These are phyloP conservation scores for Jacaranda copaia DNA, from an alignment of 257 asterid genomes.

Conservation along the genomic window DNA sequence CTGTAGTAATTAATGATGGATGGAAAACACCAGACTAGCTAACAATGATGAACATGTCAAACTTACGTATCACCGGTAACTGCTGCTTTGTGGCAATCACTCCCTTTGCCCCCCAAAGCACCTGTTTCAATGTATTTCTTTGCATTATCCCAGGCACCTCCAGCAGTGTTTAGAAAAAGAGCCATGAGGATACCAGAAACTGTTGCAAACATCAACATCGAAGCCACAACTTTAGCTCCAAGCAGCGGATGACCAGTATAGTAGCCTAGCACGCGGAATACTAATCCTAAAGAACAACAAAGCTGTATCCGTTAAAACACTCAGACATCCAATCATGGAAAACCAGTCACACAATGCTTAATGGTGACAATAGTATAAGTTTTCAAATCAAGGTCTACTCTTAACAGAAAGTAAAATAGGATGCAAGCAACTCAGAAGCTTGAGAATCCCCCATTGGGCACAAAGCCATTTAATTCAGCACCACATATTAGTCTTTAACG, in stretches of 20 bases:
- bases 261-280: conserved; percentile 87
- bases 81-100: conserved; percentile 97
- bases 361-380: neutral
- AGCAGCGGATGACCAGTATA: conserved; percentile 94
- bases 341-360: neutral
- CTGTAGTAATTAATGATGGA: neutral
- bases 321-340: conserved; percentile 7
- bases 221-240: conserved; percentile 97
- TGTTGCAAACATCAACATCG: conserved; percentile 98
- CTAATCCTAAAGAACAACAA: conserved; percentile 55
- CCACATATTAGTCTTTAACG: neutral
- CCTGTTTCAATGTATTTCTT: conserved; percentile 98
- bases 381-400: conserved; percentile 19
- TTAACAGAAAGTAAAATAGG: conserved; percentile 2
- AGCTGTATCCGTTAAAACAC: neutral
- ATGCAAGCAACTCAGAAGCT: conserved; percentile 2
- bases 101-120: conserved; percentile 99
- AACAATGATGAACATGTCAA: neutral
- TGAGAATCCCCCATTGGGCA: neutral
- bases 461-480: neutral
- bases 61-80: conserved; percentile 99
- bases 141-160: conserved; percentile 99
- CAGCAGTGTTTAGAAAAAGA: conserved; percentile 95
- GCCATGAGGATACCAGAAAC: conserved; percentile 99
- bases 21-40: neutral